A percentile compares a stretch with the other conserved stretches of the same genome.
Conservation (phyloP, 1,284 basidiomycete genomes). For the Fomes fomentarius region DNA sequence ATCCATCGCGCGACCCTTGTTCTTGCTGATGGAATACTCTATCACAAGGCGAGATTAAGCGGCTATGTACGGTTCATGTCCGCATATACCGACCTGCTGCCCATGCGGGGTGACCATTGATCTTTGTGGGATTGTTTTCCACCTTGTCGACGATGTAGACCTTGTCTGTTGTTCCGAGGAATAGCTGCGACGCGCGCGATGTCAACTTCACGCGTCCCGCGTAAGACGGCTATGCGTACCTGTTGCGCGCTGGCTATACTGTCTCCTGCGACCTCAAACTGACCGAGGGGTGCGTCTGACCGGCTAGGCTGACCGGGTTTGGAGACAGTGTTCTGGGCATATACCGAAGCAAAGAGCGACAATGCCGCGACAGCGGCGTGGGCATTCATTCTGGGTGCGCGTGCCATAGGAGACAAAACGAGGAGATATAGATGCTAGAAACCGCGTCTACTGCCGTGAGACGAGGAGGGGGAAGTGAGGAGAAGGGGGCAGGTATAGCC, state of each 20-base stretch:
- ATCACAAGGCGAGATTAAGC: background rate
- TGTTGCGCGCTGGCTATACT: slow-evolving; percentile 77
- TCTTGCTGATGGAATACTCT: slow-evolving; percentile 55
- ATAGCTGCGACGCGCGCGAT: slow-evolving; percentile 43
- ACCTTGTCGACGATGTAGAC: slow-evolving; percentile 70
- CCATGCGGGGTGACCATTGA: slow-evolving; percentile 69
- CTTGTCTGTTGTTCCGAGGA: slow-evolving; percentile 60
- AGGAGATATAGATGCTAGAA: background rate
- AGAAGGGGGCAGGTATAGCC: too few relatives aligned
- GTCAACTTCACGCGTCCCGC: background rate
- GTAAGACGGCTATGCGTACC: slow-evolving; percentile 36
- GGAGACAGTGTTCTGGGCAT: slow-evolving; percentile 19
- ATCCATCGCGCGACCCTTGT: slow-evolving; percentile 59
- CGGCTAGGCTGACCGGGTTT: slow-evolving; percentile 29
- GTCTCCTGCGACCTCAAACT: slow-evolving; percentile 66
- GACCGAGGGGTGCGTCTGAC: slow-evolving; percentile 30
- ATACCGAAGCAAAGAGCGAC: slow-evolving; percentile 21
- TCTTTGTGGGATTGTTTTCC: slow-evolving; percentile 61
- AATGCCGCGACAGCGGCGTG: slow-evolving; percentile 17
- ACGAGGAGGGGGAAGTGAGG: too few relatives aligned
- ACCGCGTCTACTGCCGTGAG: too few relatives aligned
- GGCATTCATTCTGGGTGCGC: slow-evolving; percentile 9
- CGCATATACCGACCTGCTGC: slow-evolving; percentile 48
- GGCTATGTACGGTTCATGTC: background rate
- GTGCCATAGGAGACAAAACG: slow-evolving; percentile 3